Evolutionary conservation across 495 filamentous ascomycete genomes (phyloP).

Genomic region (Lepidopterella palustris): DNA sequence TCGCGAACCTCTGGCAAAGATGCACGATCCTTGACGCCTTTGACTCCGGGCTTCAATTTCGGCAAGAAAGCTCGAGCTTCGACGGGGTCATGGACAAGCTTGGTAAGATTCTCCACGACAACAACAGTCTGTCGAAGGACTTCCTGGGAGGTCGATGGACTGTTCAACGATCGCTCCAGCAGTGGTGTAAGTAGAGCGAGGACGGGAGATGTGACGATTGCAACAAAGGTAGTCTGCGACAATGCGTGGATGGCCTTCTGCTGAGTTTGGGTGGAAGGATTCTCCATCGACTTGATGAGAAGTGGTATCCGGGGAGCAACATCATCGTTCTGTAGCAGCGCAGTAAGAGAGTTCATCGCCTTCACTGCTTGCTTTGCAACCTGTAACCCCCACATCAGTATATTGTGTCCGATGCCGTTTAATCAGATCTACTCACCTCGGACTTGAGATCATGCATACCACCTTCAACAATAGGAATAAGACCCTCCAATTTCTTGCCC

Average conservation of each 20-base stretch:
- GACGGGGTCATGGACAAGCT: conserved; percentile 94
- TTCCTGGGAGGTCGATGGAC: conserved; percentile 84
- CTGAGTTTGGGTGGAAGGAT: conserved; percentile 79
- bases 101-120: conserved; percentile 98
- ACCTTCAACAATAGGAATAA: conserved; percentile 87
- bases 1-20: conserved; percentile 93
- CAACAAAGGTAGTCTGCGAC: conserved; percentile 97
- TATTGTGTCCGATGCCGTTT: neutral
- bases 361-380: conserved; percentile 79
- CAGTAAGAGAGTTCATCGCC: conserved; percentile 85
- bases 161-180: conserved; percentile 86
- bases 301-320: conserved; percentile 88
- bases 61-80: conserved; percentile 95
- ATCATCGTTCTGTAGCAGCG: conserved; percentile 93
- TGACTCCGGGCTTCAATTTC: conserved; percentile 89
- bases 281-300: conserved; percentile 89
- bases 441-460: conserved; percentile 95
- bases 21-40: conserved; percentile 77
- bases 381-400: conserved; percentile 8
- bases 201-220: conserved; percentile 94
- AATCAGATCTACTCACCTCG: conserved; percentile 50
- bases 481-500: conserved; percentile 79
- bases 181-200: conserved; percentile 95
- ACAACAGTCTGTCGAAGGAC: conserved; percentile 92
- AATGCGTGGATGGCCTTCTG: conserved; percentile 95